Evolutionary conservation across 192 early-diverging fungal genomes (phyloP), one percentile per base, ranked within the genome.

Genomic region (Coemansia erecta): DNA sequence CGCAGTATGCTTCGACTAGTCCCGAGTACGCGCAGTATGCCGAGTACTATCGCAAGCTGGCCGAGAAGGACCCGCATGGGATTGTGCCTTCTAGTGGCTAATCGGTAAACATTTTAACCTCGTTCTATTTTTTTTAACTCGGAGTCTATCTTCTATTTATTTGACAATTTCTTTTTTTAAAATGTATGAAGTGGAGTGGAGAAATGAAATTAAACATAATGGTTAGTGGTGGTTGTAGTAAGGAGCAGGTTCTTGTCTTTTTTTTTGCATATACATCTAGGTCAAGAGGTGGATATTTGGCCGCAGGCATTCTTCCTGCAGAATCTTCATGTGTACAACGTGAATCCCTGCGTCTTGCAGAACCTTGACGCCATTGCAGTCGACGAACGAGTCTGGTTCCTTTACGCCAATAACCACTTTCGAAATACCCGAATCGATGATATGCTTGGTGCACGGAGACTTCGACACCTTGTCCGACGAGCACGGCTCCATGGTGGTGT

Each of bases 401-500:
- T 80, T 82, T 2, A 94, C 84, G 1, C 93, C 97, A 56, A 97
- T 81, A 12, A 96, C 93, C 1, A 98, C 94, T 7, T 82, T 68
- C 11, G 52, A 58, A 14, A 98, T 81, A 0, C 80, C 75, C 0
- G 87, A 85, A 14, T 87, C 83, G 11, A 94, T 75, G 41, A 98
- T 71, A n/a, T 84, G 79, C 5, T 90, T 71, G 0, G 85, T 85
- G 59, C 96, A 98, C 4, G 91, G 84, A 12, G 52, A 47, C 88
- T 94, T 11, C 84, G 91, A 12, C 85, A 94, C 28, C 87, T 60
- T 44, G 84, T 84, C 58, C 61, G 77, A 45, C 83, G 74, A 90
- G 72, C 96, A 98, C 0, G 96, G 96, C 66, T 98, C 96, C 96
- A 98, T 98, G 6, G 96, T 98, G 22, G 94, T 92, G 66, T 96